Percentiles rank a stretch among this genome's conserved stretches.
phyloP scores from a whole-genome alignment of 331 rosid genomes.

The Ulmus americana region DNA sequence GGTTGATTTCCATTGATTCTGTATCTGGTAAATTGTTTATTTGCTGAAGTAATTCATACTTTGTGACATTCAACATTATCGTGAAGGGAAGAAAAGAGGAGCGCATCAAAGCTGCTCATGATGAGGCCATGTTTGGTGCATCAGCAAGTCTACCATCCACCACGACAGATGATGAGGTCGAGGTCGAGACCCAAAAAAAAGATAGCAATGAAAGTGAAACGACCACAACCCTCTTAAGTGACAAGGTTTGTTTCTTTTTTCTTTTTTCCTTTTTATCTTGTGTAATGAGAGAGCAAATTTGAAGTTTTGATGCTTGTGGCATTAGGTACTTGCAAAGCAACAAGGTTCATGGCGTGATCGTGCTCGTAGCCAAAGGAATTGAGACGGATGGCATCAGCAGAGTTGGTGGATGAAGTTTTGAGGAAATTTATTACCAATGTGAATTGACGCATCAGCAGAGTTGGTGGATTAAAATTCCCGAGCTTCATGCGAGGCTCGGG shows the following conservation, averaged over 20 bases:
- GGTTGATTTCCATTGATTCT: conserved; percentile 11
- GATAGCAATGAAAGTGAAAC: conserved; percentile 35
- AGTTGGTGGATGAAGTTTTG: not conserved
- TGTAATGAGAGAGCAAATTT: not conserved
- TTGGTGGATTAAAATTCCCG: no score
- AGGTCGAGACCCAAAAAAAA: conserved; percentile 40
- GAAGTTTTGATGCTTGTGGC: conserved; percentile 15
- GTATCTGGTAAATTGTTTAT: not conserved
- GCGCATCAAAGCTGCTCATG: conserved; percentile 78
- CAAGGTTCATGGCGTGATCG: conserved; percentile 96
- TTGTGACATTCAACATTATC: conserved; percentile 9
- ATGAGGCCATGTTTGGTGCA: conserved; percentile 86
- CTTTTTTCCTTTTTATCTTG: not conserved
- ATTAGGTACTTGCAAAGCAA: conserved; percentile 72
- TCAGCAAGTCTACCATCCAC: conserved; percentile 33
- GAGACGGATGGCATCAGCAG: not conserved
- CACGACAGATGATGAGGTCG: conserved; percentile 36
- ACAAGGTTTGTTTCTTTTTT: conserved; percentile 40
- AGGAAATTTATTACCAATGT: not conserved
- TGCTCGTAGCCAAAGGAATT: conserved; percentile 35
- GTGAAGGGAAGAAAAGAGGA: conserved; percentile 68
- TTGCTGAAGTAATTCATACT: conserved; percentile 5
- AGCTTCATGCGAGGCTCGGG: not conserved
- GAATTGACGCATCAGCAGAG: not conserved
- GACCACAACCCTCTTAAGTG: conserved; percentile 63